Percentiles rank a stretch among this genome's conserved stretches.
phyloP scores from a whole-genome alignment of 73 alveolate genomes.

The Uronychia binucleata region DNA sequence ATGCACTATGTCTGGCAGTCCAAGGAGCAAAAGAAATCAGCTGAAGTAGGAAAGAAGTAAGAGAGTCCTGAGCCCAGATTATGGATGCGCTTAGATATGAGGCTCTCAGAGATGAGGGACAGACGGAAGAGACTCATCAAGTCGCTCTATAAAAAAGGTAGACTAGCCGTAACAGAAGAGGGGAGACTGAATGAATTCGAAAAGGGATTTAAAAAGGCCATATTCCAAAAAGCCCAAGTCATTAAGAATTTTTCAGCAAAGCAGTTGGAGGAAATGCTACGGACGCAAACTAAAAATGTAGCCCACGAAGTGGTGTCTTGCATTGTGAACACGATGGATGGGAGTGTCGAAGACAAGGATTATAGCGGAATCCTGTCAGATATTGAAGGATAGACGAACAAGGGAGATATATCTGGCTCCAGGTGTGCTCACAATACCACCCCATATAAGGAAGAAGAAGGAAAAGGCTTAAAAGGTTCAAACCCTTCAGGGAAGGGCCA shows the following conservation, averaged over 20 bases:
- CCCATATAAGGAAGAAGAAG: neutral
- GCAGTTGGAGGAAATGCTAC: constrained; percentile 38
- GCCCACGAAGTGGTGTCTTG: constrained; percentile 68
- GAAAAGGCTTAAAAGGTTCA: neutral
- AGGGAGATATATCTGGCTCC: neutral
- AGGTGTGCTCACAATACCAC: neutral
- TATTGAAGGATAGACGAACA: neutral
- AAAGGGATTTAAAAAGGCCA: constrained; percentile 15
- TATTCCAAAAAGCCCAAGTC: constrained; percentile 2
- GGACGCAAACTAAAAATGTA: constrained; percentile 27
- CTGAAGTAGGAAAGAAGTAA: neutral
- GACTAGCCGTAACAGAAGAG: neutral
- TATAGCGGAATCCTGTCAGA: neutral
- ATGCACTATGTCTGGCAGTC: constrained; percentile 37
- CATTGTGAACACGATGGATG: constrained; percentile 7
- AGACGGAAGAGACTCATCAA: constrained; percentile 45
- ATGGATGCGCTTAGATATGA: constrained; percentile 18
- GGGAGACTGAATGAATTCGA: neutral
- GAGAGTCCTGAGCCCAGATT: neutral
- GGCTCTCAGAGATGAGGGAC: constrained; percentile 48
- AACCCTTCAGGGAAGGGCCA: neutral
- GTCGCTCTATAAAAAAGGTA: constrained; percentile 37
- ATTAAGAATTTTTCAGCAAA: constrained; percentile 12
- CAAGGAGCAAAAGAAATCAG: neutral
- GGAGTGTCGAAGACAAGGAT: neutral